A percentile compares a stretch with the other conserved stretches of the same genome.
Evolutionary conservation across 1,284 basidiomycete genomes (phyloP).

Genomic region (Trichosporon sp.): DNA sequence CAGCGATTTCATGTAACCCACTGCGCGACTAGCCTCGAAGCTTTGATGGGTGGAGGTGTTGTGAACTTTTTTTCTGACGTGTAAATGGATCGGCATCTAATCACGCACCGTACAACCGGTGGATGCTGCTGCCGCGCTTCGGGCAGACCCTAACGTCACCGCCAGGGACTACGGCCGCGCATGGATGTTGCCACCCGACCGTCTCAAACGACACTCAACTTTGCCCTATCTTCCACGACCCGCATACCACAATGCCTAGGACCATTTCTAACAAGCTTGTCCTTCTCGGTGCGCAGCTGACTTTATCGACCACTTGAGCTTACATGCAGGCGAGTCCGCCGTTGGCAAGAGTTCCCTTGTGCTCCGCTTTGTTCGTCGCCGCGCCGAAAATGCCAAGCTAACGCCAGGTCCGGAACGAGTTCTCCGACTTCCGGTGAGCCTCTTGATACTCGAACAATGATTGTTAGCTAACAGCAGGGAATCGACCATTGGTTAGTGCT

Average conservation of each 20-base stretch:
- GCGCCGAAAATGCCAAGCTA: not conserved
- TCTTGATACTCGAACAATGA: not conserved
- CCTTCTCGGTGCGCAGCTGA: conserved; percentile 61
- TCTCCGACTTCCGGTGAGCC: conserved; percentile 87
- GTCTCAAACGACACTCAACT: not conserved
- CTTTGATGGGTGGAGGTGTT: not conserved
- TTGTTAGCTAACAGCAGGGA: conserved; percentile 28
- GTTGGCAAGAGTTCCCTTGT: conserved; percentile 97
- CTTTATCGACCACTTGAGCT: not conserved
- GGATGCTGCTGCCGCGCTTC: not conserved
- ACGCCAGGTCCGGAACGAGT: conserved; percentile 66
- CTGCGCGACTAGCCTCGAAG: not conserved
- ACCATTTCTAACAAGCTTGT: conserved; percentile 65
- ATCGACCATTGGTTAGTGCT: conserved; percentile 42
- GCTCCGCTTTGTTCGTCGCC: conserved; percentile 72
- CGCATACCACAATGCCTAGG: conserved; percentile 30
- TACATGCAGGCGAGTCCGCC: conserved; percentile 77
- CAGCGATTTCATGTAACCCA: not conserved
- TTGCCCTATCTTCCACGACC: not conserved
- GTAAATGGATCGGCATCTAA: not conserved
- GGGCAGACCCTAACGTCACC: conserved; percentile 2
- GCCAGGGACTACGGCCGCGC: not conserved
- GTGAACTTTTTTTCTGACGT: not conserved
- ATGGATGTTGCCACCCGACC: conserved; percentile 12
- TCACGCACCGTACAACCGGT: conserved; percentile 1